These are phyloP conservation scores for Tolypocladium ovalisporum DNA, from an alignment of 2,329 filamentous ascomycete species.

Conservation along the genomic window DNA sequence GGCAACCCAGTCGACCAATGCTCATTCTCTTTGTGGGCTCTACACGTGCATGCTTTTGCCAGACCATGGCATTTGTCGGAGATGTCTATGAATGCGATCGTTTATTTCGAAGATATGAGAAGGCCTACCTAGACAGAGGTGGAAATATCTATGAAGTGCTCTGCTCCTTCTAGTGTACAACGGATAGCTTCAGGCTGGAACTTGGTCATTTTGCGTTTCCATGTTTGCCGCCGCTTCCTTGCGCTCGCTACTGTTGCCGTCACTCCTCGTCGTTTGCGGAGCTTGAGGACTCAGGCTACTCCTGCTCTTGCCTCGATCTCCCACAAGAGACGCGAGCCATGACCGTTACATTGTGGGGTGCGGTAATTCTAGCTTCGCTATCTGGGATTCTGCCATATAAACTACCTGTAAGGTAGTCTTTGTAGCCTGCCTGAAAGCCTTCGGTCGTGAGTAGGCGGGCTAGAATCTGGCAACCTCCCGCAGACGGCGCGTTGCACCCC, in stretches of 20 bases:
- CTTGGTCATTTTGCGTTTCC: no score
- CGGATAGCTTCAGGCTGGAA: no score
- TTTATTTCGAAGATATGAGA: background rate
- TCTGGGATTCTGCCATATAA: no score
- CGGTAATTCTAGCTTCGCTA: background rate
- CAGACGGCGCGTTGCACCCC: background rate
- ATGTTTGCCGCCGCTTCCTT: background rate
- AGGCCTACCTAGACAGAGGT: background rate
- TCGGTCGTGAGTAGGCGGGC: background rate
- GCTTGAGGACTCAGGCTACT: background rate
- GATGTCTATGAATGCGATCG: background rate
- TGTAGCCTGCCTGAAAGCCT: background rate
- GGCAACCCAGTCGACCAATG: conserved; percentile 13
- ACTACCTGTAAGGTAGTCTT: no score
- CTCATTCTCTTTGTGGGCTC: conserved; percentile 3
- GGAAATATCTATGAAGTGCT: background rate
- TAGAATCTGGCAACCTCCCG: background rate
- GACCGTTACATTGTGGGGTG: no score
- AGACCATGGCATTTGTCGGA: background rate
- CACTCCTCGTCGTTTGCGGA: background rate
- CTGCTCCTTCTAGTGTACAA: no score
- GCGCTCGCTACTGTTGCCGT: background rate
- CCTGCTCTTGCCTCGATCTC: background rate
- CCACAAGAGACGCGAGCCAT: background rate
- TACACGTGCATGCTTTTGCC: background rate